Evolutionary conservation across 2,329 filamentous ascomycete species (phyloP).

Genomic region (Fusarium tuaranense): DNA sequence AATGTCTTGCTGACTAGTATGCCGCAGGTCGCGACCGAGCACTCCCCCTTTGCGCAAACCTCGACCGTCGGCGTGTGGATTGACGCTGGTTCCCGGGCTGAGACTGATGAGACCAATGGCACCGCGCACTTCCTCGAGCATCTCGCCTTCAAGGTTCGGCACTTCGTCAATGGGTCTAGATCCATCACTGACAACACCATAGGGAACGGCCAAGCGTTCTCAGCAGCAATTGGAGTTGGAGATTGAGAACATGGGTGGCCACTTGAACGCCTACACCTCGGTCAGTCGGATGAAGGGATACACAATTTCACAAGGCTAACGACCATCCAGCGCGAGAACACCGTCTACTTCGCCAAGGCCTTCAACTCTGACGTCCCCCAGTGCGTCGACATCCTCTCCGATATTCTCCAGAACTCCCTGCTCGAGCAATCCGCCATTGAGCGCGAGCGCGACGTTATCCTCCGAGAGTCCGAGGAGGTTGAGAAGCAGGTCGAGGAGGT

Average conservation of each 20-base stretch:
- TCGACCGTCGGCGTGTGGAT: conserved; percentile 99
- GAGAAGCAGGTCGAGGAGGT: conserved; percentile 99
- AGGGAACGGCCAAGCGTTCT: conserved; percentile 93
- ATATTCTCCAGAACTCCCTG: conserved; percentile 99
- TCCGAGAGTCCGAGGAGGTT: conserved; percentile 98
- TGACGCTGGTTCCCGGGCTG: conserved; percentile 96
- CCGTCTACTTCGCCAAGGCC: conserved; percentile 99
- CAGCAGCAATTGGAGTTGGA: conserved; percentile 99
- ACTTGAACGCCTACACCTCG: conserved; percentile 99
- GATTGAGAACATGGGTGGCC: conserved; percentile 99
- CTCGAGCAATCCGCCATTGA: conserved; percentile 93
- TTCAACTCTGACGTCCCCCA: conserved; percentile 98
- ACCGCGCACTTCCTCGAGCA: conserved; percentile 99
- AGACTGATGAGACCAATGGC: conserved; percentile 98
- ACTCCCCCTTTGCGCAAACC: conserved; percentile 98
- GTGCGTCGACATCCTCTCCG: conserved; percentile 97
- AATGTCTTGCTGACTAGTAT: conserved; percentile 42
- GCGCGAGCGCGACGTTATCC: conserved; percentile 97
- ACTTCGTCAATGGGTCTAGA: conserved; percentile 36
- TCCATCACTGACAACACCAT: conserved; percentile 31
- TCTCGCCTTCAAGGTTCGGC: conserved; percentile 95
- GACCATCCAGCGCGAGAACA: conserved; percentile 86
- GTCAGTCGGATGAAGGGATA: conserved; percentile 67
- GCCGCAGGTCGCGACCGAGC: conserved; percentile 90
- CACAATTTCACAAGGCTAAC: conserved; percentile 41